Evolutionary conservation across 495 filamentous ascomycete genomes (phyloP).

Genomic region (Annulohypoxylon maeteangense): DNA sequence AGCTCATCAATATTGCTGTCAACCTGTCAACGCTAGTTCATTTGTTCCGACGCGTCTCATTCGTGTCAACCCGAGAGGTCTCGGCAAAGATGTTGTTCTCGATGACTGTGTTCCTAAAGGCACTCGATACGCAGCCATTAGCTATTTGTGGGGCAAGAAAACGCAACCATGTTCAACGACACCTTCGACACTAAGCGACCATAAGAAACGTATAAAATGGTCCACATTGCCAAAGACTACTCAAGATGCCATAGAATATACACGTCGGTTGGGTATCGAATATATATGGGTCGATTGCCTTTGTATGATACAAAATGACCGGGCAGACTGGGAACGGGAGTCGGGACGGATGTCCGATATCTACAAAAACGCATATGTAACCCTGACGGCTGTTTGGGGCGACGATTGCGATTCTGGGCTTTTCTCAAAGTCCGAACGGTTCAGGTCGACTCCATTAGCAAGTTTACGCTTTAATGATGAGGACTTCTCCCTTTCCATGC

Average conservation of each 20-base stretch:
- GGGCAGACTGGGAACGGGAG: background rate
- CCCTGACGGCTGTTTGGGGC: background rate
- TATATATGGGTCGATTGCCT: background rate
- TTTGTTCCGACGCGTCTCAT: conserved; percentile 20
- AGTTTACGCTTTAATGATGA: background rate
- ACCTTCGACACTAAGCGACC: background rate
- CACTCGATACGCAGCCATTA: conserved; percentile 12
- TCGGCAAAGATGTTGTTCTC: background rate
- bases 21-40: background rate
- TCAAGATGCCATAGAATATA: background rate
- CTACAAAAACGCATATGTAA: background rate
- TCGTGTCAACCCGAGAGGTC: background rate
- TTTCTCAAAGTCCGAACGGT: background rate
- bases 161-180: background rate
- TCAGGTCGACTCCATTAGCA: background rate
- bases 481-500: background rate
- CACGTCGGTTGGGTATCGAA: background rate
- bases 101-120: background rate
- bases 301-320: background rate
- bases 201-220: background rate
- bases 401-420: background rate
- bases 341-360: background rate
- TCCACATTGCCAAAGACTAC: background rate
- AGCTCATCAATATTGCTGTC: background rate
- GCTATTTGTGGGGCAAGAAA: background rate